Conservation (phyloP, 176 grass and related monocot genomes). For the Pontederia paniculata region DNA sequence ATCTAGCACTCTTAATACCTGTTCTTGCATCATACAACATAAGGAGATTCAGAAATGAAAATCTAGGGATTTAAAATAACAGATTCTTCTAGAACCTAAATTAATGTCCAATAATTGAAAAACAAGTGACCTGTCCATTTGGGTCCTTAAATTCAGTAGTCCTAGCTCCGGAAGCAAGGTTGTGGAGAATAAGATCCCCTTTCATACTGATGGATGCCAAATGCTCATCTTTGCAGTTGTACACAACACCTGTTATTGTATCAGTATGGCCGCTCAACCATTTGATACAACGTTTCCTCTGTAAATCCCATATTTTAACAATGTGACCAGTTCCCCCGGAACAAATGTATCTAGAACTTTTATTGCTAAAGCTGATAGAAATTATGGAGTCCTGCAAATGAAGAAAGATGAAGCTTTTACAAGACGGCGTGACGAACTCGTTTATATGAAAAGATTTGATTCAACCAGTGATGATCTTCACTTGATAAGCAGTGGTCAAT, state of each 20-base stretch:
- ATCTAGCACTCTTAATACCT: constrained; percentile 94
- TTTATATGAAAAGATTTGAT: no score
- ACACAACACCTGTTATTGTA: constrained; percentile 70
- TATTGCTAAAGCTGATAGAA: constrained; percentile 41
- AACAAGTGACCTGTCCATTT: constrained; percentile 75
- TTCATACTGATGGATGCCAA: constrained; percentile 89
- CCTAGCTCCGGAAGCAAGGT: constrained; percentile 90
- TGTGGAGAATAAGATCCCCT: constrained; percentile 97
- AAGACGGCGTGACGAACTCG: background rate
- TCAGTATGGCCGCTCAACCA: constrained; percentile 9
- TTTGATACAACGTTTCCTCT: constrained; percentile 13
- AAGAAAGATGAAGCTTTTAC: background rate
- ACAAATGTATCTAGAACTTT: constrained; percentile 5
- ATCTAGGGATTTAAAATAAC: background rate
- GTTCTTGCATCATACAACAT: constrained; percentile 31
- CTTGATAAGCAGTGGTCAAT: no score
- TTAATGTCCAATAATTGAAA: background rate
- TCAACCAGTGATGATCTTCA: no score
- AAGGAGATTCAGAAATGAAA: background rate
- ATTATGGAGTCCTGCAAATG: constrained; percentile 4
- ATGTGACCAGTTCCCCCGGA: constrained; percentile 69
- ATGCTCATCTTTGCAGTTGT: constrained; percentile 96
- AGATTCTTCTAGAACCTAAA: no score
- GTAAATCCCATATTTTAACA: constrained; percentile 14
- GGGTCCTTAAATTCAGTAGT: constrained; percentile 90